Percentiles rank a stretch among this genome's conserved stretches.
phyloP scores from a whole-genome alignment of 2,329 filamentous ascomycete species.

The Ophiostoma sp. region DNA sequence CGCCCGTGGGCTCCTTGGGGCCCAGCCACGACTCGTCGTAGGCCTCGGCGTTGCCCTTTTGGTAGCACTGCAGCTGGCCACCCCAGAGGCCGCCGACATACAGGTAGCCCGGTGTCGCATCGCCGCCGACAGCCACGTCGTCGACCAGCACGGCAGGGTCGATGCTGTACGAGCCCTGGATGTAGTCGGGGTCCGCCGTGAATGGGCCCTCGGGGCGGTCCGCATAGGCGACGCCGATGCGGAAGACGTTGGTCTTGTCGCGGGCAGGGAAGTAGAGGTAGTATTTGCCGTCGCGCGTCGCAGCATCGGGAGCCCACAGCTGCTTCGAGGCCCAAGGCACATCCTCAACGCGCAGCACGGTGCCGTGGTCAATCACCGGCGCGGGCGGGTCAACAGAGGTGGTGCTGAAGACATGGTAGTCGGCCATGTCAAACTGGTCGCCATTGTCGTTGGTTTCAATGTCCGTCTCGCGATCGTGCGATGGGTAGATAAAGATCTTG shows the following conservation, averaged over 20 bases:
- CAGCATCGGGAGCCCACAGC: constrained; percentile 75
- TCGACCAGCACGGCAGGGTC: constrained; percentile 74
- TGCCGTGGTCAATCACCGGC: constrained; percentile 66
- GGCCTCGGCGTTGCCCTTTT: constrained; percentile 35
- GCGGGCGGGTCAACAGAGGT: constrained; percentile 48
- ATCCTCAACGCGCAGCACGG: constrained; percentile 59
- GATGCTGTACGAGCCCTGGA: constrained; percentile 67
- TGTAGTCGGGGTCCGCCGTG: constrained; percentile 56
- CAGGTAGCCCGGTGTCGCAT: constrained; percentile 43
- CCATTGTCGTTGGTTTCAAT: constrained; percentile 77
- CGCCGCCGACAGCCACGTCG: constrained; percentile 55
- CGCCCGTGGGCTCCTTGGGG: constrained; percentile 54
- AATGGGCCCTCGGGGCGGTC: constrained; percentile 66
- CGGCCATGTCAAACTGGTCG: constrained; percentile 78
- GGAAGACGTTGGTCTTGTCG: constrained; percentile 64
- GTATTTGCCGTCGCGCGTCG: constrained; percentile 59
- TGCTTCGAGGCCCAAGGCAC: constrained; percentile 75
- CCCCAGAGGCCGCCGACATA: constrained; percentile 81
- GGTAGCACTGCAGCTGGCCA: constrained; percentile 74
- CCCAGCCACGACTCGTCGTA: constrained; percentile 54
- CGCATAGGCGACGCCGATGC: constrained; percentile 65
- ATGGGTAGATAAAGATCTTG: constrained; percentile 73
- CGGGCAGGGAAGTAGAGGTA: constrained; percentile 74
- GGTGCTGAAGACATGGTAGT: constrained; percentile 72
- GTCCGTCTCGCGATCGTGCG: constrained; percentile 70